Evolutionary conservation across 305 asterid species (phyloP).

Genomic region (Fraxinus nigra): DNA sequence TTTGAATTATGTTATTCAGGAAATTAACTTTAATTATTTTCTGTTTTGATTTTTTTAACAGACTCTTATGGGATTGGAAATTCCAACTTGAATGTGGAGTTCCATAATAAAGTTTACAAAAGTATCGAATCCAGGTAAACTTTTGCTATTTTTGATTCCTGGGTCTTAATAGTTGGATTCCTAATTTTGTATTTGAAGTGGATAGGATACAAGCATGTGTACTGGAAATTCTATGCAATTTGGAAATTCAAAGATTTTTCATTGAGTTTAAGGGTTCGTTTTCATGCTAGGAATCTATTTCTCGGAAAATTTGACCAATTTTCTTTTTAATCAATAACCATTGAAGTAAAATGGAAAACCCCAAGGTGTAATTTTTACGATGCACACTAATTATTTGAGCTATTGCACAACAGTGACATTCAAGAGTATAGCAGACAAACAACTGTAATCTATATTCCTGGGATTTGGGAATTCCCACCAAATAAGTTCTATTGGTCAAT

Average conservation of each 20-base stretch:
- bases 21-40: background rate
- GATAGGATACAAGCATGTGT: background rate
- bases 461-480: background rate
- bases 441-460: background rate
- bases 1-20: background rate
- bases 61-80: constrained; percentile 56
- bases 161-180: constrained; percentile 5
- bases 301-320: background rate
- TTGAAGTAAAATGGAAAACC: background rate
- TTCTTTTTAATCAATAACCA: background rate
- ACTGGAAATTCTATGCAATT: background rate
- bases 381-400: background rate
- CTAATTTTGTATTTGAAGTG: background rate
- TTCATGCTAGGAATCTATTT: background rate
- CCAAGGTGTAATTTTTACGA: background rate
- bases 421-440: background rate
- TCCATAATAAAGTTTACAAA: constrained; percentile 59
- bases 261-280: background rate
- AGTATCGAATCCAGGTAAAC: constrained; percentile 68
- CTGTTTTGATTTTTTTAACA: constrained; percentile 24
- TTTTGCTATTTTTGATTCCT: background rate
- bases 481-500: background rate
- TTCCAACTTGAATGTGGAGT: constrained; percentile 60
- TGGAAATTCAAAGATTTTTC: background rate
- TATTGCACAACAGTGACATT: background rate